Conservation (phyloP, 192 early-diverging fungal genomes). For the Coemansia sp. region DNA sequence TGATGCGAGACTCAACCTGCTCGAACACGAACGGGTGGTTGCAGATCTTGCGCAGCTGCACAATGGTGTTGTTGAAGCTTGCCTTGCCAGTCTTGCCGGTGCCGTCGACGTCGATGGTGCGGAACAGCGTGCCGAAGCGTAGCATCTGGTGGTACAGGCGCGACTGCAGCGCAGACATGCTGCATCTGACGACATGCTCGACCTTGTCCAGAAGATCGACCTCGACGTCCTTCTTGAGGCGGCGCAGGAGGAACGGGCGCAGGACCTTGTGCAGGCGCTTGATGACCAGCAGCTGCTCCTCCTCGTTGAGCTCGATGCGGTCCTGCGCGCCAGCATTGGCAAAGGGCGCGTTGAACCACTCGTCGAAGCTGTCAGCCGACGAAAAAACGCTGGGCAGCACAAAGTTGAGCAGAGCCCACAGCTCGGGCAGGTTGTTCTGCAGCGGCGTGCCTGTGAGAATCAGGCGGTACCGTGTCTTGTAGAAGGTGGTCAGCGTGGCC, state of each 20-base stretch:
- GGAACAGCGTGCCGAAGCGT: slow-evolving; percentile 70
- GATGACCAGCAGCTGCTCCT: slow-evolving; percentile 96
- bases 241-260: slow-evolving; percentile 93
- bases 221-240: slow-evolving; percentile 98
- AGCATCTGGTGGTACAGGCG: slow-evolving; percentile 87
- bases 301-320: slow-evolving; percentile 93
- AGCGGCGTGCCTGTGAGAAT: slow-evolving; percentile 99
- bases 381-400: slow-evolving; percentile 95
- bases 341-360: slow-evolving; percentile 99
- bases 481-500: slow-evolving; percentile 82
- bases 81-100: slow-evolving; percentile 41
- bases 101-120: slow-evolving; percentile 45
- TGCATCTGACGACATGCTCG: slow-evolving; percentile 90
- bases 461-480: slow-evolving; percentile 85
- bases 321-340: slow-evolving; percentile 77
- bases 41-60: slow-evolving; percentile 98
- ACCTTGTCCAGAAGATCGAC: slow-evolving; percentile 96
- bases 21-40: slow-evolving; percentile 99
- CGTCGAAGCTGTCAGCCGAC: slow-evolving; percentile 95
- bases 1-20: slow-evolving; percentile 83
- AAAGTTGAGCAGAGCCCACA: slow-evolving; percentile 97
- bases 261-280: slow-evolving; percentile 95
- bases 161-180: slow-evolving; percentile 83
- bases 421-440: slow-evolving; percentile 96
- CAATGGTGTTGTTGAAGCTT: slow-evolving; percentile 91